These are phyloP conservation scores for Mycosphaerella arachidis DNA, from an alignment of 2,329 filamentous ascomycete species.

Conservation along the genomic window DNA sequence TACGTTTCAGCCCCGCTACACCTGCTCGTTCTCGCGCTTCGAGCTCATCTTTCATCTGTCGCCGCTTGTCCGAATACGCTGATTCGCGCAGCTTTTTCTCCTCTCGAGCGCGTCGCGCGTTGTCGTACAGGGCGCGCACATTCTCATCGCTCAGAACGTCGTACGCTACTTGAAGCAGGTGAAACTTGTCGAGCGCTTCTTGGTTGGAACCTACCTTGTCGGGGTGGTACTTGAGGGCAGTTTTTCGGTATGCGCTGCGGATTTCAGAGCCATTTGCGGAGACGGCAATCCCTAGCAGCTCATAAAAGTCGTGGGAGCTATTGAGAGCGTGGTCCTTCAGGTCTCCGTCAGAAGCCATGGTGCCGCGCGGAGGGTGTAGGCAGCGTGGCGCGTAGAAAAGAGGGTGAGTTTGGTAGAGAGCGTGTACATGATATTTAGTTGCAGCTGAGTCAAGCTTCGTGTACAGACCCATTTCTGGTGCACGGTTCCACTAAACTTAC, in stretches of 20 bases:
- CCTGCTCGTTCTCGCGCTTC: slow-evolving; percentile 64
- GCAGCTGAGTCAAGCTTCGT: not conserved
- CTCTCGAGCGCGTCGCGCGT: slow-evolving; percentile 64
- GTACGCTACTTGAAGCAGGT: slow-evolving; percentile 78
- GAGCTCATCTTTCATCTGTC: slow-evolving; percentile 80
- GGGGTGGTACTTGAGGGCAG: slow-evolving; percentile 85
- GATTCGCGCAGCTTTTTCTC: slow-evolving; percentile 67
- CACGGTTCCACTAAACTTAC: too few species aligned
- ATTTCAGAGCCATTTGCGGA: slow-evolving; percentile 67
- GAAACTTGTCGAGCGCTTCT: slow-evolving; percentile 72
- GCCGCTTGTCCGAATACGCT: slow-evolving; percentile 62
- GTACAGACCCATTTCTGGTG: too few species aligned
- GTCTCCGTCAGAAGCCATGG: slow-evolving; percentile 32
- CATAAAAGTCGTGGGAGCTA: slow-evolving; percentile 64
- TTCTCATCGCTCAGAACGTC: slow-evolving; percentile 71
- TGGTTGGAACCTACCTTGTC: slow-evolving; percentile 71
- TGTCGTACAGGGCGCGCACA: slow-evolving; percentile 73
- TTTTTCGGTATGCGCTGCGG: slow-evolving; percentile 76
- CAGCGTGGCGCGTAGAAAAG: not conserved
- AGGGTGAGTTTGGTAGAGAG: not conserved
- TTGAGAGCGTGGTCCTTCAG: slow-evolving; percentile 41
- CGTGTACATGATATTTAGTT: too few species aligned
- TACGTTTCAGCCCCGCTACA: slow-evolving; percentile 37
- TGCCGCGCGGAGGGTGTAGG: slow-evolving; percentile 16
- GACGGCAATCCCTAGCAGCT: slow-evolving; percentile 63